Evolutionary conservation across 495 filamentous ascomycete species (phyloP), one percentile per base, ranked within the genome.

Genomic region (Penicillium waksmanii): DNA sequence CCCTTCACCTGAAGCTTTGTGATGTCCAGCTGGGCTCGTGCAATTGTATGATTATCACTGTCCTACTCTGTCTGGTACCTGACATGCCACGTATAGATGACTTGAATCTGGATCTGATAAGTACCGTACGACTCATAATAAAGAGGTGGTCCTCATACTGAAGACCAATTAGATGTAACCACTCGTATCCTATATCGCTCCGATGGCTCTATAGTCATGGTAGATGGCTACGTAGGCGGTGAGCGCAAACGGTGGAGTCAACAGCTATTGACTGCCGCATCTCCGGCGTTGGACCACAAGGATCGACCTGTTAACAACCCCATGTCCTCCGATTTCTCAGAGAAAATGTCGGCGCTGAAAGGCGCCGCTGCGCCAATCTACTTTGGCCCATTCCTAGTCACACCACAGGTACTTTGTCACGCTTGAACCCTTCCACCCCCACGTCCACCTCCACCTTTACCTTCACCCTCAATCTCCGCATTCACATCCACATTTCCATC

Each of bases 361-460:
- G 62, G 67, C 48, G 65, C 61, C 8, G 53, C 65, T 13, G 64
- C 48, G 25, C 76, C 77, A 42, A 75, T 79, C 38, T 64, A 77
- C 61, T 81, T 81, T 58, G 78, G 78, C 25, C 68, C 77, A 21
- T 81, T 81, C 58, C 59, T 74, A 7, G 78, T 81, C 17, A 81
- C 77, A 42, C 69, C 76, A 12, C 78, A 81, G 64, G 78, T 81
- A 65, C 4, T 3, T 34, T 13, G 17, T n/a, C 15, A 5, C 36
- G 12, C 36, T 38, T 12, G 36, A 38, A 38, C 5, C 27, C 27
- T 31, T 31, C 27, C 23, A 3, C 23, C 23, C 23, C 23, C 43
- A 17, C 43, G 2, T 46, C 19, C 13, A 15, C 52, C 38, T 42
- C 49, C 44, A 12, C 36, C 11, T 38, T 38, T n/a, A 43, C 15